Evolutionary conservation across 768 basidiomycete genomes (phyloP), one percentile per base, ranked within the genome.

Genomic region (Daedaleopsis nitida): DNA sequence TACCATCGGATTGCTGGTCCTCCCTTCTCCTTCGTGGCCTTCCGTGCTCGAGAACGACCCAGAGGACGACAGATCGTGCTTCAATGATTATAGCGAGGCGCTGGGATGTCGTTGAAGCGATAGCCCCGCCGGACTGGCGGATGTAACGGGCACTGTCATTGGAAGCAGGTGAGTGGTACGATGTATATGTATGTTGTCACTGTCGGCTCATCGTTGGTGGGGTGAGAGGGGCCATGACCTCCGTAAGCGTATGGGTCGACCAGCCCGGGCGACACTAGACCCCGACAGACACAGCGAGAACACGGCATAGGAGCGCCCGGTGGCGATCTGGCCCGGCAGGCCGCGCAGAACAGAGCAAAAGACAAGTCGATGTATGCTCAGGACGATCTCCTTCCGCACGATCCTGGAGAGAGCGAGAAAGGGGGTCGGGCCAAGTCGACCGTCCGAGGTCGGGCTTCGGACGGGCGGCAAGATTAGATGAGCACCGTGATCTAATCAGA

Each of bases 391-490:
- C n/a, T n/a, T n/a, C n/a, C n/a, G n/a, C n/a, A n/a, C n/a, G n/a
- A n/a, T n/a, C n/a, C n/a, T n/a, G n/a, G n/a, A n/a, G n/a, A n/a
- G n/a, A n/a, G n/a, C n/a, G n/a, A n/a, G n/a, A n/a, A n/a, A n/a
- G n/a, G n/a, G n/a, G n/a, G 44, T 45, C 14, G 16, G 44, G n/a
- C n/a, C n/a, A n/a, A n/a, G n/a, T n/a, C 8, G n/a, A 45, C 6
- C 47, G 24, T 21, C 50, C 24, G 13, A 42, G 34, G 55, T 55
- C 24, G 44, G 56, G 47, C 44, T 32, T 32, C 27, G 27, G 38
- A 42, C 38, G 21, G 43, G 24, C 39, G 52, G 53, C 58, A 63
- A 63, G 62, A 63, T 63, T 59, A 58, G 61, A 62, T 62, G 43
- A 19, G 44, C 27, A 35, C 3, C 5, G 39, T 47, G 59, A 55